Evolutionary conservation across 139 green algal genomes (phyloP).

Genomic region (Chlorella ohadii): DNA sequence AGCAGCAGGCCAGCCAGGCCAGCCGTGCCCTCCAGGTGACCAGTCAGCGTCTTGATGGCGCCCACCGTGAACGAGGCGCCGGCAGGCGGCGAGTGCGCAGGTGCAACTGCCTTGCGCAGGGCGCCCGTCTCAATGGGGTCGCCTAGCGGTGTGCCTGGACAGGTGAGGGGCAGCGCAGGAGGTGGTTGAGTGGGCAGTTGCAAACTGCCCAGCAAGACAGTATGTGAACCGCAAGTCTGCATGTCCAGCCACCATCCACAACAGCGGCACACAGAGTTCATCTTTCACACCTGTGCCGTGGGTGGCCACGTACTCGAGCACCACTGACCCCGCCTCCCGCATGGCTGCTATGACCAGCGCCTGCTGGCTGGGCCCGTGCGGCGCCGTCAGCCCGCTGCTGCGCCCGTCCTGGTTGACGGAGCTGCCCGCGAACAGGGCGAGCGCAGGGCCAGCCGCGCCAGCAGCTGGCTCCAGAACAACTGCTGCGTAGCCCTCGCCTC

Average conservation of each 20-base stretch:
- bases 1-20: constrained; percentile 81
- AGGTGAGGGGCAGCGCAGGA: background rate
- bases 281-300: constrained; percentile 54
- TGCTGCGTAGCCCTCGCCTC: constrained; percentile 78
- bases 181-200: background rate
- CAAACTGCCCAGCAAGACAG: too few relatives aligned
- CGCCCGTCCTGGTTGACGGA: constrained; percentile 93
- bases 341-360: constrained; percentile 67
- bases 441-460: background rate
- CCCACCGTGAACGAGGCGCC: constrained; percentile 58
- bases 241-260: too few relatives aligned
- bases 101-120: constrained; percentile 66
- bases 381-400: constrained; percentile 85
- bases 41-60: constrained; percentile 74
- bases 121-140: constrained; percentile 86
- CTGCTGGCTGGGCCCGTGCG: constrained; percentile 81
- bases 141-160: constrained; percentile 80
- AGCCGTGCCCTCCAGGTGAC: constrained; percentile 82
- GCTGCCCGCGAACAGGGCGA: constrained; percentile 64
- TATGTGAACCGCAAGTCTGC: too few relatives aligned
- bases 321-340: constrained; percentile 13
- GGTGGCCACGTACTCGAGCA: constrained; percentile 44
- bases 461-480: constrained; percentile 58
- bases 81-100: background rate
- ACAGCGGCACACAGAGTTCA: too few relatives aligned